phyloP scores from a whole-genome alignment of 331 rosid genomes.

The Rosa hybrid region DNA sequence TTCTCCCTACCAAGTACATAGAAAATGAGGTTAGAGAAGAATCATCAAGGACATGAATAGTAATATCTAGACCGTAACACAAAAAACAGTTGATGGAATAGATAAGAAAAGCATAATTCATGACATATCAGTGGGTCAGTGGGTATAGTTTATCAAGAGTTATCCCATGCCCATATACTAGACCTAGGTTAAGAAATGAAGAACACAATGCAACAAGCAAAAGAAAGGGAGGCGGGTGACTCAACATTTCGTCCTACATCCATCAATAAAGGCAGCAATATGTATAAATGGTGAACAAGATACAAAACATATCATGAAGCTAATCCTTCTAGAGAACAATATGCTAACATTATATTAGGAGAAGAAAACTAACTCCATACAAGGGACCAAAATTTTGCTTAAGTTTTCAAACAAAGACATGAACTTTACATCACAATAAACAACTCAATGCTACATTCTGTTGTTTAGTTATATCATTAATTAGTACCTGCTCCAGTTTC shows the following conservation, averaged over 20 bases:
- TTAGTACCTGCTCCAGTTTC: slow-evolving; percentile 80
- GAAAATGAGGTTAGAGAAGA: slow-evolving; percentile 20
- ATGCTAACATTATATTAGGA: neutral
- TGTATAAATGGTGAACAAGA: neutral
- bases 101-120: neutral
- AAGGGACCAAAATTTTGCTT: neutral
- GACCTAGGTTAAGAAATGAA: neutral
- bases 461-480: slow-evolving; percentile 4
- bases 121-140: neutral
- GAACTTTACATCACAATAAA: neutral
- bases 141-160: neutral
- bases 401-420: neutral
- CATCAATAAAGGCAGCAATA: neutral
- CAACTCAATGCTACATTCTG: neutral
- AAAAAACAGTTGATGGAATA: neutral
- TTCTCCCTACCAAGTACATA: slow-evolving; percentile 57
- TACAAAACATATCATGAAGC: neutral
- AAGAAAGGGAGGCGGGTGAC: neutral
- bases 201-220: neutral
- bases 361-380: neutral
- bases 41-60: slow-evolving; percentile 5
- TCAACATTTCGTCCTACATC: neutral
- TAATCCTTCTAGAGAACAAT: neutral
- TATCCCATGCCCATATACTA: neutral
- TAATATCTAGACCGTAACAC: neutral